Evolutionary conservation across 2,329 filamentous ascomycete genomes (phyloP), one percentile per base, ranked within the genome.

Genomic region (Colletotrichum sp.): DNA sequence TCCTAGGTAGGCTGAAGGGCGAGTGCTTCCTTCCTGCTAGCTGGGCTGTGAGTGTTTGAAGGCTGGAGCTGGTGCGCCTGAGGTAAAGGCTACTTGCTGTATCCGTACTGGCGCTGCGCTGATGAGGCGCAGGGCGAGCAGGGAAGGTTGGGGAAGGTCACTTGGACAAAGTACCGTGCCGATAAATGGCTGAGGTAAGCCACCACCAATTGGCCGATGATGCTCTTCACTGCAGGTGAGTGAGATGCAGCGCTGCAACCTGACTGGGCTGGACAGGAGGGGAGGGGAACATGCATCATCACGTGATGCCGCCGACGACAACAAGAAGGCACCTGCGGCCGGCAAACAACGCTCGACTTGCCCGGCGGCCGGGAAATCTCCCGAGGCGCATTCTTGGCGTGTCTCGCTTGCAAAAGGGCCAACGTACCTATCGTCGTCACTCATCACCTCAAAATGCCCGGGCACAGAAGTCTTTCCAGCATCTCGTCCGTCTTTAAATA

Each of bases 81-180:
- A 34, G 60, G 26, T n/a, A 30, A 28, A 59, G 55, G 55, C 24
- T 26, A 30, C 62, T 65, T 34, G 34, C 60, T 62, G 30, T 39
- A 69, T 24, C 13, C 39, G 63, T 66, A 60, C 68, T 66, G 68
- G 63, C 63, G 26, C 57, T 59, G 39, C 10, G 57, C 55, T 39
- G 34, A 55, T 64, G 44, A 72, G 72, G 63, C 69, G 73, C 69
- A 64, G 63, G 63, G 57, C 69, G 72, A 52, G 30, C 60, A 60
- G 24, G 57, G 65, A 49, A 63, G 69, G 36, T 52, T 63, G 71
- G 64, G 44, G 49, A 21, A 60, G 39, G n/a, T 32, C 30, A 36
- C 39, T 44, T 34, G 26, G 65, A 21, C 26, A 72, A 71, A 73
- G 70, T 69, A 73, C 70, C 73, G 64, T 73, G 70, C 73, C 65